Conservation (phyloP, 2,329 filamentous ascomycete species). For the Aureobasidium leucospermi region DNA sequence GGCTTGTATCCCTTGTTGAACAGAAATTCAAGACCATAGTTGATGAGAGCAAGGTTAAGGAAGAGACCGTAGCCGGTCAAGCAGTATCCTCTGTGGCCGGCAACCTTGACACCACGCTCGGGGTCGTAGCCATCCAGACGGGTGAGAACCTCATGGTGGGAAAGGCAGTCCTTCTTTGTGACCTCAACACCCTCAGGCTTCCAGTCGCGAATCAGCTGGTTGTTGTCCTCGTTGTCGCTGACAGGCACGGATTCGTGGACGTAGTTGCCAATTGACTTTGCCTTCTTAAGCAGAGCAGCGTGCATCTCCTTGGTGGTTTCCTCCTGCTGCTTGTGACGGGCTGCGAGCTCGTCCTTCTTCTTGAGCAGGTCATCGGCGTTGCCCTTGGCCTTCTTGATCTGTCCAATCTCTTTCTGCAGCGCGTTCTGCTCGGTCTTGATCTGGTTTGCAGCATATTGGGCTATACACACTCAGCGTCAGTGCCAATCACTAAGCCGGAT, state of each 20-base stretch:
- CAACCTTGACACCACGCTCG: conserved; percentile 86
- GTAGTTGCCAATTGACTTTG: conserved; percentile 80
- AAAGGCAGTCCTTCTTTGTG: conserved; percentile 71
- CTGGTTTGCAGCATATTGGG: conserved; percentile 71
- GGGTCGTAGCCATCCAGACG: conserved; percentile 87
- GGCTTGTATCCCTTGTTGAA: conserved; percentile 56
- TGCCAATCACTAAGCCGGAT: background rate
- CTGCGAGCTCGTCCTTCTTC: conserved; percentile 69
- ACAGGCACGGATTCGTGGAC: conserved; percentile 84
- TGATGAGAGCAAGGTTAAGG: conserved; percentile 86
- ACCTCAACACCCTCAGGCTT: conserved; percentile 62
- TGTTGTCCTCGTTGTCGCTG: conserved; percentile 78
- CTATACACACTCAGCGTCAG: conserved; percentile 29
- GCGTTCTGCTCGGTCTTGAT: conserved; percentile 80
- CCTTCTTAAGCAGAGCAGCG: conserved; percentile 63
- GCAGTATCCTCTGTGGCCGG: conserved; percentile 92
- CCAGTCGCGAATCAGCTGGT: conserved; percentile 70
- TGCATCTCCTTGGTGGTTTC: conserved; percentile 72
- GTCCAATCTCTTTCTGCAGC: conserved; percentile 80
- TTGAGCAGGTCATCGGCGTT: conserved; percentile 72
- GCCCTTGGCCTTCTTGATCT: conserved; percentile 93
- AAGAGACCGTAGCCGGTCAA: conserved; percentile 83
- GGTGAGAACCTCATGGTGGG: conserved; percentile 89
- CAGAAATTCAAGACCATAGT: conserved; percentile 90
- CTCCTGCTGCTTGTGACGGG: conserved; percentile 73